Evolutionary conservation across 805 yeast species (phyloP), one percentile per base, ranked within the genome.

Genomic region (Blastobotrys muscicola): DNA sequence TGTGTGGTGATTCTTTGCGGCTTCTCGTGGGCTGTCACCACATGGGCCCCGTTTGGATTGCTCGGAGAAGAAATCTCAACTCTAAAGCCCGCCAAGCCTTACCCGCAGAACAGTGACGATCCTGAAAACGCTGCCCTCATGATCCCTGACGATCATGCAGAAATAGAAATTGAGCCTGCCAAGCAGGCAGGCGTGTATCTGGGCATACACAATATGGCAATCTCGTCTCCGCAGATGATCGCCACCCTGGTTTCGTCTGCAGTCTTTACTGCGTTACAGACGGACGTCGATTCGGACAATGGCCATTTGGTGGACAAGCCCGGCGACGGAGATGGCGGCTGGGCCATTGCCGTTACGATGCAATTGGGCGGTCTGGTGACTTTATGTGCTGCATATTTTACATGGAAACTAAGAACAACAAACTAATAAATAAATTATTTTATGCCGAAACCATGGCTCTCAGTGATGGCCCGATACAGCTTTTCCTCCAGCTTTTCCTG

Each of bases 401-500:
- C 52, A 3, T 11, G 29, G n/a, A 36, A 36, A 13, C 20, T 29
- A 7, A 5, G 10, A 16, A 12, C 8, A 11, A 36, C 7, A 13
- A 12, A 36, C 6, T 7, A 34, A 33, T 32, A 15, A 36, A 31
- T 37, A 20, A 31, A 33, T 43, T 62, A 82, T 55, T 74, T 78
- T 16, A 85, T 68, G 0, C 92, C 96, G 68, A 90, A 92, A 1
- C 96, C 97, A 48, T 84, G 82, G 48, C 87, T 79, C 57, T 82
- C 94, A 37, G 71, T 65, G 13, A 90, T 72, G 0, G 97, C 95
- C 50, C 70, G 56, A n/a, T 65, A 57, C 45, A 90, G 60, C 60
- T 85, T 89, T 1, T 56, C 43, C 36, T 64, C 59, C 42, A 92
- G 64, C 48, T 74, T 76, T n/a, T 71, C 75, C 46, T 67, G 66